Conservation (phyloP, 495 filamentous ascomycete genomes). For the Articulospora tetracladia region DNA sequence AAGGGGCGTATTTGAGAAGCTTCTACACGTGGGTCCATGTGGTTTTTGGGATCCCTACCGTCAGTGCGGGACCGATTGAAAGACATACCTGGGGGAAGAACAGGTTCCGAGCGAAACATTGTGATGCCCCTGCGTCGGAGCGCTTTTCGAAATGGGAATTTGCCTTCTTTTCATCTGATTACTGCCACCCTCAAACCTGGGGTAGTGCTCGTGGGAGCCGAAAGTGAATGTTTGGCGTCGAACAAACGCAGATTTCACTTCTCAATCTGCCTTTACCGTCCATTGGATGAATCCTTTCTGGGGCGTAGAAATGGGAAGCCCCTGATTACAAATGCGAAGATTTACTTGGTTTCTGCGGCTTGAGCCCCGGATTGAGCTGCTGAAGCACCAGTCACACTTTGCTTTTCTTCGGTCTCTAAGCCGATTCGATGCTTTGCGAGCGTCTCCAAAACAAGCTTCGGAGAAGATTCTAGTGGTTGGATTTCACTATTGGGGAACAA, state of each 20-base stretch:
- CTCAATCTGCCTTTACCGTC: too few relatives aligned
- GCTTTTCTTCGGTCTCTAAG: background rate
- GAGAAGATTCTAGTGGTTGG: background rate
- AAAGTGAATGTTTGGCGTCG: too few relatives aligned
- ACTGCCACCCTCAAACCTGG: background rate
- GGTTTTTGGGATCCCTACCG: background rate
- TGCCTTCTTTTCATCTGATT: background rate
- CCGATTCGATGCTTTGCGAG: background rate
- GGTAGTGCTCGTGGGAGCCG: background rate
- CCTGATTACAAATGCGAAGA: background rate
- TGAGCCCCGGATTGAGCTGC: background rate
- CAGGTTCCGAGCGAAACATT: background rate
- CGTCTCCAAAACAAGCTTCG: background rate
- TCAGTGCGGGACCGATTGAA: background rate
- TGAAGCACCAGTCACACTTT: background rate
- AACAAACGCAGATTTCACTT: too few relatives aligned
- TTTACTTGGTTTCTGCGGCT: background rate
- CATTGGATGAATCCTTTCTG: too few relatives aligned
- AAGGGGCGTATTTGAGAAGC: background rate
- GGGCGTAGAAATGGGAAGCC: background rate
- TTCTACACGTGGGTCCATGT: background rate
- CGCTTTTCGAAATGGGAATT: background rate
- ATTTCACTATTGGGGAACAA: background rate
- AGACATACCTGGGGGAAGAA: background rate
- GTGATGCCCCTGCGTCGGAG: background rate